A percentile compares a stretch with the other conserved stretches of the same genome.
phyloP scores from a whole-genome alignment of 768 basidiomycete genomes.

The Termitomyces sp. region DNA sequence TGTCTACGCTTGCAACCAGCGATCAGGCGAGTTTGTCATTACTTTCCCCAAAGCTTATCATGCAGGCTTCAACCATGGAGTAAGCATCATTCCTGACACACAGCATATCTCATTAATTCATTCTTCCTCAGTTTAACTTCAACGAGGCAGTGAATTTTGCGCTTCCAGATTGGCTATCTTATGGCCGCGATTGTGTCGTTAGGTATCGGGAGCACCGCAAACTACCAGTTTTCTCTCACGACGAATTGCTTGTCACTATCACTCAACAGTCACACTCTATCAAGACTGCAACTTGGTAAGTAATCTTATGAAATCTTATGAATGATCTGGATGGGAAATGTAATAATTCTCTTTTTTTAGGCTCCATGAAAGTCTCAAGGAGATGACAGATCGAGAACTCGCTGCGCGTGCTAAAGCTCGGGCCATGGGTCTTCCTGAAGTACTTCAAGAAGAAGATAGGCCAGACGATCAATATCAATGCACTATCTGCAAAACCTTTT shows the following conservation, averaged over 20 bases:
- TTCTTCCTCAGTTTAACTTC: constrained; percentile 73
- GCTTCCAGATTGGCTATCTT: constrained; percentile 88
- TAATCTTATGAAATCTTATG: background rate
- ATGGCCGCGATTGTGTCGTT: constrained; percentile 82
- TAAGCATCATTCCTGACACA: constrained; percentile 33
- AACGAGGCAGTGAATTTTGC: constrained; percentile 99
- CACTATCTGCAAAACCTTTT: constrained; percentile 86
- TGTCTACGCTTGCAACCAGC: constrained; percentile 92
- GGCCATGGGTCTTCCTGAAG: constrained; percentile 53
- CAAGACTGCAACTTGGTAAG: constrained; percentile 89
- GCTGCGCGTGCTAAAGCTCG: constrained; percentile 60
- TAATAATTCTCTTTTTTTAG: constrained; percentile 31
- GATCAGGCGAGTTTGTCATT: constrained; percentile 95
- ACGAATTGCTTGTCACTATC: constrained; percentile 95
- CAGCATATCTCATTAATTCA: constrained; percentile 13
- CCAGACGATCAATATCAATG: constrained; percentile 97
- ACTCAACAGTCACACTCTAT: constrained; percentile 92
- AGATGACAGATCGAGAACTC: constrained; percentile 88
- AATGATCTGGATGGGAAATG: background rate
- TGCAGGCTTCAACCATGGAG: constrained; percentile 97
- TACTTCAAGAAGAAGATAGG: constrained; percentile 72
- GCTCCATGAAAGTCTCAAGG: constrained; percentile 77
- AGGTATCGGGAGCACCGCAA: constrained; percentile 90
- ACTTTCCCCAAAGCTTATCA: constrained; percentile 98
- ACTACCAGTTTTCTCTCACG: constrained; percentile 96